Base-by-base conservation (phyloP, 129 eudicot genomes). In the Artemisia argyi region DNA sequence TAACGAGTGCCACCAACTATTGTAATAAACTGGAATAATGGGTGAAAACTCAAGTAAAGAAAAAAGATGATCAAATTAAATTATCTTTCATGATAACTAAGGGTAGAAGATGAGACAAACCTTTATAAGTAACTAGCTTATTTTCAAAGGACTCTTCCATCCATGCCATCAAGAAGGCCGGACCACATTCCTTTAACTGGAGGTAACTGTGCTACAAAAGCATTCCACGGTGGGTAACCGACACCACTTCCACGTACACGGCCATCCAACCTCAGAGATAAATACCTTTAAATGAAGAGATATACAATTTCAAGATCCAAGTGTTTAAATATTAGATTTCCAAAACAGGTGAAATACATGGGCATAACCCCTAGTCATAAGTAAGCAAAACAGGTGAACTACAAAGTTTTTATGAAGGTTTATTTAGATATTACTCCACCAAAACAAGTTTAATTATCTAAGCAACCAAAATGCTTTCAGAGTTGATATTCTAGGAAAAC, bases 211-310 rank as follows among this genome's bases (percentile, higher is more conserved):
- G 85, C 89, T 51, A 90, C 97, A 78, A 95, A 90, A 18, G 99
- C 99, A 83, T 90, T 94, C 99, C 99, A 94, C 30, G 99, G 91
- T 49, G 99, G 97, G 78, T 83, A 88, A 51, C 99, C 99, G 65
- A 94, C 94, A 26, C 99, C 97, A 81, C 99, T 93, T 48, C 98
- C 98, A 26, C 98, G 90, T 42, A 91, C 97, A 51, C 97, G 95
- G n/a, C 97, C 97, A 74, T 86, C 91, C 83, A 91, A 47, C 55
- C 97, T 86, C 4, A 91, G 80, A 48, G 97, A 91, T 69, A 91
- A 57, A 66, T 91, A 91, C 82, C 97, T 91, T 32, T 73, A 85
- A 51, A n/a, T 39, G 12, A 66, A 9, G 16, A 76, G 20, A 26
- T 17, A 26, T 24, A 75, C 28, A 14, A 65, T 32, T 22, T 68